These are phyloP conservation scores for Trichoderma atroviride DNA, from an alignment of 2,329 filamentous ascomycete genomes.

Conservation along the genomic window DNA sequence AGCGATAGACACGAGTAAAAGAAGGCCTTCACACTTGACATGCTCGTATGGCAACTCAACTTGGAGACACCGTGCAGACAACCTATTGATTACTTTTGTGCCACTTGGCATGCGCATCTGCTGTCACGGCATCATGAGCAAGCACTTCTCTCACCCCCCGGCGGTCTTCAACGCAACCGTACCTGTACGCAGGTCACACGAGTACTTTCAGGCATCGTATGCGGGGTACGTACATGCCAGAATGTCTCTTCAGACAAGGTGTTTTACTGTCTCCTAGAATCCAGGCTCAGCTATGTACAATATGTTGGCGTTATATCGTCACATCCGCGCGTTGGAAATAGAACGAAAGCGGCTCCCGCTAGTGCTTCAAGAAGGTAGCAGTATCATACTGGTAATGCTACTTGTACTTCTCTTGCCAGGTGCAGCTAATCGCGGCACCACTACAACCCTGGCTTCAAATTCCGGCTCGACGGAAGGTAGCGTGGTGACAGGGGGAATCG, in stretches of 20 bases:
- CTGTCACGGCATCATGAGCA: neutral
- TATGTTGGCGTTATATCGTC: neutral
- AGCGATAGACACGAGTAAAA: conserved; percentile 12
- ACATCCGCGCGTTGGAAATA: neutral
- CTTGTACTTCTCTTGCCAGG: neutral
- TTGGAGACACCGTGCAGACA: neutral
- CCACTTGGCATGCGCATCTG: neutral
- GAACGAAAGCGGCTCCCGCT: neutral
- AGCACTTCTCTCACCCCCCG: neutral
- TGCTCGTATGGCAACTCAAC: neutral
- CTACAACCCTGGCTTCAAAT: conserved; percentile 12
- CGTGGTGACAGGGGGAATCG: conserved; percentile 11
- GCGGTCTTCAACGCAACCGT: neutral
- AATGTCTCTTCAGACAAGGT: neutral
- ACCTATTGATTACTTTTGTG: neutral
- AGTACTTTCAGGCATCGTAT: neutral
- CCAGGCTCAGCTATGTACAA: neutral
- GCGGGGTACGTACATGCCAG: neutral
- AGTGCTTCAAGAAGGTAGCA: neutral
- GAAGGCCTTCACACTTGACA: neutral
- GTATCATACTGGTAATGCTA: neutral
- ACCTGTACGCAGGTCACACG: neutral
- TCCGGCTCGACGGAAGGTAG: conserved; percentile 26
- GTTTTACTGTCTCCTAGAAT: neutral
- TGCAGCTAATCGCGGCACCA: neutral